These are phyloP conservation scores for Penicillium atrosanguineum DNA, from an alignment of 495 filamentous ascomycete genomes.

Conservation along the genomic window DNA sequence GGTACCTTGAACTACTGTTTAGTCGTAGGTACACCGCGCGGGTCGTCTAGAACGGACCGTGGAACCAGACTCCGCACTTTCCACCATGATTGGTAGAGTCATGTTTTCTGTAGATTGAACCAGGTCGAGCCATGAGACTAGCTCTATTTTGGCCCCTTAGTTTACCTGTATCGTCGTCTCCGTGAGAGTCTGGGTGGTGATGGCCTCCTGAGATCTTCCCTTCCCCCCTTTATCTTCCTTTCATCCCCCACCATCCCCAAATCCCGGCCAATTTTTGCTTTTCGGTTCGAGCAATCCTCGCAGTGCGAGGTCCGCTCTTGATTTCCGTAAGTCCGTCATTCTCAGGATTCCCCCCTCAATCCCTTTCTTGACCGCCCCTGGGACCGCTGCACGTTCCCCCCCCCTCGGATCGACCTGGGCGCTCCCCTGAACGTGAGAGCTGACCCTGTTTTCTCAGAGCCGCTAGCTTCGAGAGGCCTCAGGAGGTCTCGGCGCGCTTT, in stretches of 20 bases:
- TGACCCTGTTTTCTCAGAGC: conserved; percentile 5
- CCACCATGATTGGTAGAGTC: conserved; percentile 18
- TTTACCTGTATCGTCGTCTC: neutral
- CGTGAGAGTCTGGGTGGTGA: neutral
- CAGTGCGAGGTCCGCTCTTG: conserved; percentile 27
- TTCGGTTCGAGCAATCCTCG: conserved; percentile 22
- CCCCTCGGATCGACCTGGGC: neutral
- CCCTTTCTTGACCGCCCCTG: neutral
- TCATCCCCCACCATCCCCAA: conserved; percentile 3
- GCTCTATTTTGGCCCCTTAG: neutral
- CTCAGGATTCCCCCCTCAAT: neutral
- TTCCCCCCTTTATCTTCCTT: conserved; percentile 12
- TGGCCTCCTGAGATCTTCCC: neutral
- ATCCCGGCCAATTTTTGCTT: conserved; percentile 1
- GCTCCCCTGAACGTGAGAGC: conserved; percentile 3
- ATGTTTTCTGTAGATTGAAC: conserved; percentile 31
- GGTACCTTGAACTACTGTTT: neutral
- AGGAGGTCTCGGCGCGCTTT: conserved; percentile 29
- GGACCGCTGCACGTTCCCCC: neutral
- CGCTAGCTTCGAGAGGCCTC: conserved; percentile 18
- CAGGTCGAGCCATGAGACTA: neutral
- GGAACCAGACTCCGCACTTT: neutral
- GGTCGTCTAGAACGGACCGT: conserved; percentile 9
- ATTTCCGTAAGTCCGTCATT: conserved; percentile 2
- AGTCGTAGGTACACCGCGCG: neutral